Conservation (phyloP, 208 protist species). For the Leishmania tropica region DNA sequence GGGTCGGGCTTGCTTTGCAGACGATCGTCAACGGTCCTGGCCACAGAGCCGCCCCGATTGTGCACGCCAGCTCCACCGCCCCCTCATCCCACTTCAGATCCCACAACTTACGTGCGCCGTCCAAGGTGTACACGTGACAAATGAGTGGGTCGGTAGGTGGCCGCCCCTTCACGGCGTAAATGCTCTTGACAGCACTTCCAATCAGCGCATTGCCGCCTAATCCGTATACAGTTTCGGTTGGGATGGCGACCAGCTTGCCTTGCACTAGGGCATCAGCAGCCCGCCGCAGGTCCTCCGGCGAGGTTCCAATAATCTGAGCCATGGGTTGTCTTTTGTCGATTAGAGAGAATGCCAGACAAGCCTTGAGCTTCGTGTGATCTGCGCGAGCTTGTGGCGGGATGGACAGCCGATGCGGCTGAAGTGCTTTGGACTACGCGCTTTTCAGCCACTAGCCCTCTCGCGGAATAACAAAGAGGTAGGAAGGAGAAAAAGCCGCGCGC, state of each 20-base stretch:
- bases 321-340: conserved; percentile 13
- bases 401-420: background rate
- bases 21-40: conserved; percentile 95
- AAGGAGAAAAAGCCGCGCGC: background rate
- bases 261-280: conserved; percentile 54
- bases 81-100: conserved; percentile 42
- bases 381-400: background rate
- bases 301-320: conserved; percentile 57
- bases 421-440: background rate
- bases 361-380: background rate
- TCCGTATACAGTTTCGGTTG: conserved; percentile 99
- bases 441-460: background rate
- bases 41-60: conserved; percentile 81
- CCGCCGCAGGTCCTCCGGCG: conserved; percentile 38
- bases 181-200: conserved; percentile 76
- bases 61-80: conserved; percentile 54
- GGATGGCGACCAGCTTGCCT: conserved; percentile 94
- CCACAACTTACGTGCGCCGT: conserved; percentile 74
- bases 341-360: background rate
- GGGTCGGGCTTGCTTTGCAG: conserved; percentile 47
- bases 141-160: conserved; percentile 96
- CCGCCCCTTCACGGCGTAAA: conserved; percentile 97
- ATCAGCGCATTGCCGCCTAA: conserved; percentile 95
- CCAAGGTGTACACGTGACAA: conserved; percentile 89
- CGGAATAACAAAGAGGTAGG: background rate